Evolutionary conservation across 805 yeast species (phyloP), one percentile per base, ranked within the genome.

Genomic region (Kazachstania viticola): DNA sequence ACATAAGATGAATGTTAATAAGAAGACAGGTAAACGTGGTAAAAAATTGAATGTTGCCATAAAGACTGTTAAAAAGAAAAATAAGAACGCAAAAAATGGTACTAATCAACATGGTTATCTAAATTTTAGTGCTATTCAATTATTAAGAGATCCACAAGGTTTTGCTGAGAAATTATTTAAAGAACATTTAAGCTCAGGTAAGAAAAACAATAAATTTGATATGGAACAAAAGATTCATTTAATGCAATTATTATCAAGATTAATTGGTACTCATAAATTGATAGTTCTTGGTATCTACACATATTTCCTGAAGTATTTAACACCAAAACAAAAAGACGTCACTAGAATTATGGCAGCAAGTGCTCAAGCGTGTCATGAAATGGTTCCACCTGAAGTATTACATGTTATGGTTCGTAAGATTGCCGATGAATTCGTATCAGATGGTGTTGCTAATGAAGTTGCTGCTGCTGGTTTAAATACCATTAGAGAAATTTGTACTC

Each of bases 391-490:
- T 5, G 99, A 91, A 54, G 73, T 76, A 12, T 71, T 91, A 38
- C 64, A 69, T 28, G 77, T 78, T 31, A 75, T 91, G 44, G 77
- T 91, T 8, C 73, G 95, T 36, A 91, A 88, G 52, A 75, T 91
- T 42, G 97, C 98, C 1, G 94, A 91, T 59, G 98, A 91, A 60
- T 91, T 91, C 49, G 95, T 91, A 17, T 80, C 94, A 44, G 97
- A 91, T 51, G 99, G 99, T 67, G 98, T 91, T 25, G 85, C 96
- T 12, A 76, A 94, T 21, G 95, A 91, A 60, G 99, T 87, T 33
- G 96, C 96, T 4, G 85, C 96, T 32, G 97, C 97, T 4, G 99
- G 99, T 49, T 69, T 91, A 43, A 91, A 91, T 58, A 82, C 97
- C 3, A 88, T 88, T 37, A 69, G 97, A 46, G 98, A 91, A 59